These are phyloP conservation scores for Dittrichia graveolens DNA, from an alignment of 129 eudicot species.

Conservation along the genomic window DNA sequence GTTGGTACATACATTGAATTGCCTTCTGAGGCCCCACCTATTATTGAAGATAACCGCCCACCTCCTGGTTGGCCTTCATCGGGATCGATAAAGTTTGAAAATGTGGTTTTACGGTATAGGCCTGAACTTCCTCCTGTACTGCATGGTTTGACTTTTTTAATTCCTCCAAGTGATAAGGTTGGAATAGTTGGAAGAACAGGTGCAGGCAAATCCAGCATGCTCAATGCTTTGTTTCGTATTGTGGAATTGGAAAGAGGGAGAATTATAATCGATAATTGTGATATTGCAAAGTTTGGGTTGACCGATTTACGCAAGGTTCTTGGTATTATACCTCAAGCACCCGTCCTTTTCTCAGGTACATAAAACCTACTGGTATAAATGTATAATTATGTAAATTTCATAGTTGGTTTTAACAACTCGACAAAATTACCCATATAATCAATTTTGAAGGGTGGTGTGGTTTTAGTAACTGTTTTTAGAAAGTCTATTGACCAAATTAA, in stretches of 20 bases:
- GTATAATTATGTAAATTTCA: background rate
- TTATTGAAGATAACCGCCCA: slow-evolving; percentile 72
- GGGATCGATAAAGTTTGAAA: slow-evolving; percentile 78
- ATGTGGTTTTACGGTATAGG: slow-evolving; percentile 80
- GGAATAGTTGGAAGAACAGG: slow-evolving; percentile 99
- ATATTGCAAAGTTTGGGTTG: slow-evolving; percentile 83
- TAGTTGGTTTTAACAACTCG: background rate
- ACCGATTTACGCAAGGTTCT: slow-evolving; percentile 87
- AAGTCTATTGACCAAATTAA: too few species aligned
- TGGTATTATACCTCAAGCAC: slow-evolving; percentile 93
- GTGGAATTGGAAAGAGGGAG: slow-evolving; percentile 92
- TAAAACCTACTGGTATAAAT: background rate
- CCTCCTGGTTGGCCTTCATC: slow-evolving; percentile 95
- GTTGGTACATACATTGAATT: slow-evolving; percentile 88
- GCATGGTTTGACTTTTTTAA: slow-evolving; percentile 67
- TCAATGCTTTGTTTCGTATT: slow-evolving; percentile 87
- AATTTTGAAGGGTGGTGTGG: too few species aligned
- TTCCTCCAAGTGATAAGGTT: slow-evolving; percentile 73
- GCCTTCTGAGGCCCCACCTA: slow-evolving; percentile 82
- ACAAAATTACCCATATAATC: background rate
- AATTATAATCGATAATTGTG: slow-evolving; percentile 73
- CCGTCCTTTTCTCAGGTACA: slow-evolving; percentile 96
- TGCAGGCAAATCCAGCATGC: slow-evolving; percentile 99
- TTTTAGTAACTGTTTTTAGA: too few species aligned
- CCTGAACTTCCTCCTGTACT: slow-evolving; percentile 94